These are phyloP conservation scores for Parastagonospora avenae DNA, from an alignment of 2,329 filamentous ascomycete species.

Conservation along the genomic window DNA sequence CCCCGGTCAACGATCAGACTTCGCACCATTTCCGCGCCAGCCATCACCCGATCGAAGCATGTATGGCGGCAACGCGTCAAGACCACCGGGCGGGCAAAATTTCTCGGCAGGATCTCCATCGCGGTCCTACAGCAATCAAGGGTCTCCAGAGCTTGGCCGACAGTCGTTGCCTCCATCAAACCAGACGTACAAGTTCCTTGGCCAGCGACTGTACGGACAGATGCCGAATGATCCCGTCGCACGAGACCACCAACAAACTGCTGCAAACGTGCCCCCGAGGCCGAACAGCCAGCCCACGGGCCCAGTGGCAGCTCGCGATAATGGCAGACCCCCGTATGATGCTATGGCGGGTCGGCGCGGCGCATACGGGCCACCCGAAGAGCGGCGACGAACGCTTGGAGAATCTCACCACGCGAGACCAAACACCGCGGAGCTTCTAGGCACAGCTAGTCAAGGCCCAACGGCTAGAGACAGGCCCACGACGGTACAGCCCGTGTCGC, in stretches of 20 bases:
- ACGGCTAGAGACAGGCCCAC: conserved; percentile 41
- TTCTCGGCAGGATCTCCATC: conserved; percentile 40
- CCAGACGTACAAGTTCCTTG: conserved; percentile 41
- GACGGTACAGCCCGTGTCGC: conserved; percentile 47
- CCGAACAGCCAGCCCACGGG: conserved; percentile 49
- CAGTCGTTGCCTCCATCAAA: conserved; percentile 36
- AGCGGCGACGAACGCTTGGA: conserved; percentile 42
- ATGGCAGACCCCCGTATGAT: conserved; percentile 30
- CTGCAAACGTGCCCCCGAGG: conserved; percentile 41
- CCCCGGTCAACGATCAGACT: conserved; percentile 40
- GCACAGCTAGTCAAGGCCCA: conserved; percentile 21
- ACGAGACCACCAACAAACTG: conserved; percentile 29
- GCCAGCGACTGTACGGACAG: conserved; percentile 38
- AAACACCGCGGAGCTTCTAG: conserved; percentile 39
- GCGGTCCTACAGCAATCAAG: conserved; percentile 40
- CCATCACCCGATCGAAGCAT: conserved; percentile 46
- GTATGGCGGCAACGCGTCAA: conserved; percentile 29
- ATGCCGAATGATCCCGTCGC: conserved; percentile 33
- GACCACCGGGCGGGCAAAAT: conserved; percentile 31
- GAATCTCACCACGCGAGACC: conserved; percentile 43
- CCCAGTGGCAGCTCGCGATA: conserved; percentile 29
- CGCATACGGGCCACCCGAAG: conserved; percentile 36
- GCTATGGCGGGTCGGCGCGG: conserved; percentile 29
- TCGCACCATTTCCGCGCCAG: conserved; percentile 43
- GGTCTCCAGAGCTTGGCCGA: conserved; percentile 43